These are phyloP conservation scores for Clavulina sp. DNA, from an alignment of 768 basidiomycete species.

Conservation along the genomic window DNA sequence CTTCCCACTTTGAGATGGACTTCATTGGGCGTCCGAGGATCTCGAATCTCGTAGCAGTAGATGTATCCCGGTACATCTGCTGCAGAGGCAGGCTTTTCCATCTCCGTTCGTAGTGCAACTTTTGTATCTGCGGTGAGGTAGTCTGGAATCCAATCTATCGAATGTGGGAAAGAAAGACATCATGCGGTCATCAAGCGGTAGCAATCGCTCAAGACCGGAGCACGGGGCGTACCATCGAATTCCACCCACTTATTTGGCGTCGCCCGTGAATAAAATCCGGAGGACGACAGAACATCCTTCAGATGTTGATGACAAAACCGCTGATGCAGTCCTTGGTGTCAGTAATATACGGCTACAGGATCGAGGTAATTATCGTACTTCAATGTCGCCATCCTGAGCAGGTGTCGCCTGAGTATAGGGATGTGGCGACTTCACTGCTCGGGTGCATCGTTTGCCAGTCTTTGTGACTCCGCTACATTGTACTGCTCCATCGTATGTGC, in stretches of 20 bases:
- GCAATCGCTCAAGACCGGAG: no score
- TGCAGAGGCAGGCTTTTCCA: slow-evolving; percentile 29
- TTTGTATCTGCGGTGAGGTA: slow-evolving; percentile 48
- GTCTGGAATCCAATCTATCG: slow-evolving; percentile 52
- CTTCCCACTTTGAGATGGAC: slow-evolving; percentile 68
- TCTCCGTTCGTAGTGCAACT: slow-evolving; percentile 34
- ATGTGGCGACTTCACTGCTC: slow-evolving; percentile 33
- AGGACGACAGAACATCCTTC: slow-evolving; percentile 32
- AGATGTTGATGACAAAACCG: slow-evolving; percentile 31
- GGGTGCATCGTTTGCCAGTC: slow-evolving; percentile 41
- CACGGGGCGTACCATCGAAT: slow-evolving; percentile 32
- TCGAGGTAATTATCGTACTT: no score
- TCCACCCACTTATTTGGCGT: slow-evolving; percentile 32
- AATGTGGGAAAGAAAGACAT: slow-evolving; percentile 5
- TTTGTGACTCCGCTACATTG: slow-evolving; percentile 55
- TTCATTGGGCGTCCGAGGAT: slow-evolving; percentile 17
- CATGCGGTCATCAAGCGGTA: slow-evolving; percentile 9
- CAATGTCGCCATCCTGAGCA: slow-evolving; percentile 10
- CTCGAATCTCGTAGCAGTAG: slow-evolving; percentile 60
- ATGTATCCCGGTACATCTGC: slow-evolving; percentile 61
- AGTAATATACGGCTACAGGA: no score
- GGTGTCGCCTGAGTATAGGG: slow-evolving; percentile 10
- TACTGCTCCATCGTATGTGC: slow-evolving; percentile 11
- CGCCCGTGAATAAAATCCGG: slow-evolving; percentile 40
- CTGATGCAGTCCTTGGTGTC: no score